Conservation (phyloP, 1,139 yeast genomes). For the Candida labiduridarum region DNA sequence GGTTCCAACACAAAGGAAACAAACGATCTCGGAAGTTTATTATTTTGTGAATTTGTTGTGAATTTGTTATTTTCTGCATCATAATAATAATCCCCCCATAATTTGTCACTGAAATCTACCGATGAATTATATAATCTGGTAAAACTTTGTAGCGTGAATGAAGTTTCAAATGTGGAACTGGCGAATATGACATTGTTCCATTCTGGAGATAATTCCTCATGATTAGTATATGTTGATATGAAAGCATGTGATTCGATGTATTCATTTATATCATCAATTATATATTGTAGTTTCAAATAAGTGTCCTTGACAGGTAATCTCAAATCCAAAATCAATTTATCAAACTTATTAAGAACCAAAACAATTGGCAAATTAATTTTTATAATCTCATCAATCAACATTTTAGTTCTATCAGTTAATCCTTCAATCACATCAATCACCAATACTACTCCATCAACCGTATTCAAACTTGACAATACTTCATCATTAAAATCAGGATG, state of each 20-base stretch:
- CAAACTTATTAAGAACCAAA: constrained; percentile 79
- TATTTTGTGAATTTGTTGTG: constrained; percentile 32
- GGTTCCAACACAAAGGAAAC: constrained; percentile 75
- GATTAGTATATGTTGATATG: constrained; percentile 27
- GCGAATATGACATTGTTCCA: constrained; percentile 72
- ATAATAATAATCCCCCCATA: constrained; percentile 82
- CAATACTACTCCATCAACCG: constrained; percentile 67
- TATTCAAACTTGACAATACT: constrained; percentile 54
- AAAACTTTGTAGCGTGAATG: constrained; percentile 70
- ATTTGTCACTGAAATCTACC: constrained; percentile 46
- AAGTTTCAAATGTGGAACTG: constrained; percentile 60
- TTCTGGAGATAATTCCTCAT: constrained; percentile 57
- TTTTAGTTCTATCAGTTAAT: constrained; percentile 54
- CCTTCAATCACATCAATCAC: constrained; percentile 91
- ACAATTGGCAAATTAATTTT: constrained; percentile 52
- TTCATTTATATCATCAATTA: constrained; percentile 65
- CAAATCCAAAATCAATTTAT: constrained; percentile 76
- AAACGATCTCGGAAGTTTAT: constrained; percentile 53
- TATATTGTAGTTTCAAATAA: constrained; percentile 63
- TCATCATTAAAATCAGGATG: constrained; percentile 86
- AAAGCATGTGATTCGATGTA: constrained; percentile 40
- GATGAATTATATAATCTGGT: constrained; percentile 50
- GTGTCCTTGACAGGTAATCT: constrained; percentile 75
- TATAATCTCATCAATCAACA: constrained; percentile 52
- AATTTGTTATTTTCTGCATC: constrained; percentile 48